These are phyloP conservation scores for Volvox africanus DNA, from an alignment of 139 green algal species.

Conservation along the genomic window DNA sequence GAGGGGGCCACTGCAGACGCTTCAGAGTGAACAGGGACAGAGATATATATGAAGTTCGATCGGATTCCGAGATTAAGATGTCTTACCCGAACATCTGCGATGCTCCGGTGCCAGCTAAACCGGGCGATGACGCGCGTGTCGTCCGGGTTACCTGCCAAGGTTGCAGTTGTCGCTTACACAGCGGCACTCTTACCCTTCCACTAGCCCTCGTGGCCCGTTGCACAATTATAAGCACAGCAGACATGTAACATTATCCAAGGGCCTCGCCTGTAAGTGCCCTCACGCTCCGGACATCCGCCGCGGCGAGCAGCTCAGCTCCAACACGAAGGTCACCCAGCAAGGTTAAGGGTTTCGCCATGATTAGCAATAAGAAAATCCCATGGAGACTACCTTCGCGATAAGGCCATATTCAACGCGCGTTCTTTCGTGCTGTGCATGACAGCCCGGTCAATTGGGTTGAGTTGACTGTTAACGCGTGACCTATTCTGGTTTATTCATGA, in stretches of 20 bases:
- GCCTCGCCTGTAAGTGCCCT: not conserved
- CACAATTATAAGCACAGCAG: too few relatives aligned
- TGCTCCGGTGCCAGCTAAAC: slow-evolving; percentile 18
- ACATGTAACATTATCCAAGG: too few relatives aligned
- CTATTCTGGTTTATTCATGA: not conserved
- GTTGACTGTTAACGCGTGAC: not conserved
- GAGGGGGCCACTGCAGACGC: too few relatives aligned
- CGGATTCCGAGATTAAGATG: too few relatives aligned
- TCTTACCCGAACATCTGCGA: not conserved
- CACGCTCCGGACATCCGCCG: slow-evolving; percentile 29
- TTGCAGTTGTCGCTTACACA: too few relatives aligned
- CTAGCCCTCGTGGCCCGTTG: too few relatives aligned
- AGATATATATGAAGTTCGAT: too few relatives aligned
- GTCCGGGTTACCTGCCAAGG: not conserved
- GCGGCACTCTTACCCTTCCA: too few relatives aligned
- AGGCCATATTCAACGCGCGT: too few relatives aligned
- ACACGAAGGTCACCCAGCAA: not conserved
- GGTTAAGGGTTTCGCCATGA: not conserved
- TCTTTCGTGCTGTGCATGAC: not conserved
- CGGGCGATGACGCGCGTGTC: not conserved
- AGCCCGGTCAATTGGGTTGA: not conserved
- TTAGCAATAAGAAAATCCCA: not conserved
- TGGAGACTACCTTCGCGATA: too few relatives aligned
- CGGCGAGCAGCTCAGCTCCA: slow-evolving; percentile 21
- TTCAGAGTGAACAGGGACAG: too few relatives aligned